phyloP scores from a whole-genome alignment of 441 rosid genomes.

The Euphorbia schlechtendalii region DNA sequence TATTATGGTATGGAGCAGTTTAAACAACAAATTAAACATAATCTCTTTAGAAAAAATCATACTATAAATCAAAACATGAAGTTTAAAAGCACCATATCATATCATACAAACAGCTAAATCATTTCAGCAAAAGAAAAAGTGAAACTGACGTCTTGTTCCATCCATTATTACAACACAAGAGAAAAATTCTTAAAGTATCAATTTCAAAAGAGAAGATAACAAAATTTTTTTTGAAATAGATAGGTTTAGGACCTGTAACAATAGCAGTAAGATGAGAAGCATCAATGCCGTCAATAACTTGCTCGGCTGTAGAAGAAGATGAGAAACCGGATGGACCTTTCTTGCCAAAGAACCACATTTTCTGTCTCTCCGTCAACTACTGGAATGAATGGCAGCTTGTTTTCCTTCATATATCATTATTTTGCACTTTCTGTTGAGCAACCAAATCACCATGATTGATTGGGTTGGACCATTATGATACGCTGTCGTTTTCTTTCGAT shows the following conservation, averaged over 20 bases:
- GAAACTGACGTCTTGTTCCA: neutral
- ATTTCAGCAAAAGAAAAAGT: neutral
- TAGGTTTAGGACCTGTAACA: slow-evolving; percentile 32
- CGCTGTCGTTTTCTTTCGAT: too few relatives aligned
- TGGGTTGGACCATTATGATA: too few relatives aligned
- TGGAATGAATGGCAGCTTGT: too few relatives aligned
- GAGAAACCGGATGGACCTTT: slow-evolving; percentile 38
- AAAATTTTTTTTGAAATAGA: neutral
- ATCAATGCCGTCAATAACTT: slow-evolving; percentile 35
- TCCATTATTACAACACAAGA: neutral
- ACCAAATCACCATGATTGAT: too few relatives aligned
- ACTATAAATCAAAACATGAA: too few relatives aligned
- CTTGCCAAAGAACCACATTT: slow-evolving; percentile 29
- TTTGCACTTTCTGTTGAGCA: too few relatives aligned
- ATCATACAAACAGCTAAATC: too few relatives aligned
- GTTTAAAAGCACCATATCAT: too few relatives aligned
- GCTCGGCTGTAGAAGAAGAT: slow-evolving; percentile 40
- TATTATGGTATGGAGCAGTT: too few relatives aligned
- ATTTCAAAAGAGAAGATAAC: neutral
- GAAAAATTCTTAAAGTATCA: neutral
- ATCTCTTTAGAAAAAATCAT: too few relatives aligned
- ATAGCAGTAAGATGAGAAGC: slow-evolving; percentile 40
- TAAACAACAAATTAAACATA: too few relatives aligned
- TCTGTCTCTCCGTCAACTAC: neutral
- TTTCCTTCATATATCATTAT: too few relatives aligned